Percentiles rank a stretch among this genome's conserved stretches.
phyloP scores from a whole-genome alignment of 1,284 basidiomycete genomes.

The Pseudozyma flocculosa region DNA sequence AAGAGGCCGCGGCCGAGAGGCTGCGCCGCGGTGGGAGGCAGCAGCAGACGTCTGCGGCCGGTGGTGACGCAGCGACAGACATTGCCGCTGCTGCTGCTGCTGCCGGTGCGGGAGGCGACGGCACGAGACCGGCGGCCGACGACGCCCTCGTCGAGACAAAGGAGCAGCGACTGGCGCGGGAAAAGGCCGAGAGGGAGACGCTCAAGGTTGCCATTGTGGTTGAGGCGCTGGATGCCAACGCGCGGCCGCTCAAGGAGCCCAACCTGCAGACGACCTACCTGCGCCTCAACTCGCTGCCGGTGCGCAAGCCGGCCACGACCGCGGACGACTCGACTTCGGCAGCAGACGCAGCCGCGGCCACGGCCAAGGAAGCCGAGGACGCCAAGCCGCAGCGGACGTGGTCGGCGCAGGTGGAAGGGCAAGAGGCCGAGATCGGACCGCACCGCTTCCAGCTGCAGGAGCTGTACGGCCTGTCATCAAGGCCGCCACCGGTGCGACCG shows the following conservation, averaged over 20 bases:
- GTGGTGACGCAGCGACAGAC: background rate
- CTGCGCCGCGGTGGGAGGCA: slow-evolving; percentile 1
- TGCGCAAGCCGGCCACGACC: slow-evolving; percentile 10
- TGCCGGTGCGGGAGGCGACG: background rate
- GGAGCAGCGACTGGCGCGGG: slow-evolving; percentile 38
- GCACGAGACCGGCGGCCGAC: background rate
- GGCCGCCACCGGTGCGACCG: slow-evolving; percentile 32
- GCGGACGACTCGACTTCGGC: slow-evolving; percentile 8
- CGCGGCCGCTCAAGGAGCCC: slow-evolving; percentile 35
- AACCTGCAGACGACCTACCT: slow-evolving; percentile 52
- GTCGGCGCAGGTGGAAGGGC: slow-evolving; percentile 46
- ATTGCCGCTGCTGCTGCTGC: background rate
- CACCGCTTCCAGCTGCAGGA: slow-evolving; percentile 54
- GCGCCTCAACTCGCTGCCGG: slow-evolving; percentile 37
- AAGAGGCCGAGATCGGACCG: slow-evolving; percentile 53
- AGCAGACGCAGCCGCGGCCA: background rate
- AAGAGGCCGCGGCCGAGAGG: slow-evolving; percentile 5
- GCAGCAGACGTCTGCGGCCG: background rate
- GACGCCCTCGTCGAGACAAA: slow-evolving; percentile 27
- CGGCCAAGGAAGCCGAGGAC: too few species aligned
- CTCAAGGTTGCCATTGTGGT: slow-evolving; percentile 48
- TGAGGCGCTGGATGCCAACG: slow-evolving; percentile 54
- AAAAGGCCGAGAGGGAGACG: slow-evolving; percentile 47
- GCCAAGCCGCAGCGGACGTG: too few species aligned
- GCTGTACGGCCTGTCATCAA: slow-evolving; percentile 47